Base-by-base conservation (phyloP, 116 monocot genomes). In the Iris pallida region DNA sequence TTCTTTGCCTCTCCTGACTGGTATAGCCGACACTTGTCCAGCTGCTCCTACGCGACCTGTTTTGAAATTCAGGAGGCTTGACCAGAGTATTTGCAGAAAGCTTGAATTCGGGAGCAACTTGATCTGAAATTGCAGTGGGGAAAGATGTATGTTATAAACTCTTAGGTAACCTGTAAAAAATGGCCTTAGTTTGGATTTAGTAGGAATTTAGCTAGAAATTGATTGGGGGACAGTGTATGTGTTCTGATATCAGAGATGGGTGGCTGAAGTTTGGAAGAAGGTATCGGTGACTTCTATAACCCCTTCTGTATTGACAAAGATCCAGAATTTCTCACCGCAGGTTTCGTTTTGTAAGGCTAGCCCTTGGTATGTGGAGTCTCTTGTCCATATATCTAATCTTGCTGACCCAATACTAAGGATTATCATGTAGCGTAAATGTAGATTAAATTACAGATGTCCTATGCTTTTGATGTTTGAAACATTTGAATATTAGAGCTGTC, bases 1-100 rank as follows among this genome's bases (percentile, higher is more conserved):
- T 62, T 75, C 41, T 45, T 49, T 60, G 45, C 87, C 82, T 47
- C 19, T 87, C 0, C 71, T 91, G 41, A 86, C 73, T 16, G 86
- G 91, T 8, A 55, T 83, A 71, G 83, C 83, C 16, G 76, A 82
- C 13, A 80, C 82, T 20, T 91, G 88, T 42, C 95, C 91, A n/a
- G 79, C 67, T 70, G 95, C 91, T 17, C 91, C 91, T 19, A 15
- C 48, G 42, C 79, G 76, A 70, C 73, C 30, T 7, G 7, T 15
- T 61, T 11, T 63, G 7, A 80, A 73, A 56, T 43, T 75, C 42
- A 81, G 71, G 75, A 79, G 53, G 20, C 41, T 30, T 30, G 30
- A 51, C 46, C 40, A 14, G 11, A 65, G 65, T n/a, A 68, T 91
- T 51, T 85, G 90, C 51, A 66, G 88, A 12, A 87, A 94, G 76